A percentile compares a stretch with the other conserved stretches of the same genome.
Evolutionary conservation across 257 asterid genomes (phyloP).

Genomic region (Thymus quinquecostatus): DNA sequence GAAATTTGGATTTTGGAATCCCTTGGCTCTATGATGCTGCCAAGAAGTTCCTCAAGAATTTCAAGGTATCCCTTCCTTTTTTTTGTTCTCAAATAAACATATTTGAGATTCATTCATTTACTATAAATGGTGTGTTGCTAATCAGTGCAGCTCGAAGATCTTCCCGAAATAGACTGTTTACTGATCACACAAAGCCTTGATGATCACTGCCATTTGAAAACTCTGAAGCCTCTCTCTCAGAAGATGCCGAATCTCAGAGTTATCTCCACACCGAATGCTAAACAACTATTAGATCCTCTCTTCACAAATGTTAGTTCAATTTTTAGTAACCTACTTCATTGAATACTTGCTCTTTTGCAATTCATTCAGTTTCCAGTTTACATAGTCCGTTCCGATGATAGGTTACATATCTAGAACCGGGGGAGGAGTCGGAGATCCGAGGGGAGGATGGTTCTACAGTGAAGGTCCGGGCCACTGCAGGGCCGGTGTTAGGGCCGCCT

Average conservation of each 20-base stretch:
- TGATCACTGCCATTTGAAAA: constrained; percentile 92
- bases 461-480: constrained; percentile 77
- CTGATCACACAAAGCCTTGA: constrained; percentile 97
- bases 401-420: constrained; percentile 90
- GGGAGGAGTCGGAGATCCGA: constrained; percentile 56
- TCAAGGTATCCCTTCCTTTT: constrained; percentile 51
- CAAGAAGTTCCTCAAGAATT: constrained; percentile 69
- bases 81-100: not conserved
- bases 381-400: constrained; percentile 12
- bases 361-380: no score
- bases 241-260: constrained; percentile 72
- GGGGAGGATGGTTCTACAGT: constrained; percentile 49
- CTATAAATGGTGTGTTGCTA: constrained; percentile 17
- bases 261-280: constrained; percentile 86
- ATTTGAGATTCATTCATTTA: not conserved
- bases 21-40: constrained; percentile 96
- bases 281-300: constrained; percentile 73
- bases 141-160: constrained; percentile 80
- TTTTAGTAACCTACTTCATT: not conserved
- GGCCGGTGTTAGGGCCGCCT: constrained; percentile 96
- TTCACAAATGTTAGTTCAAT: constrained; percentile 69
- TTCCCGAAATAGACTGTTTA: constrained; percentile 75
- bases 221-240: constrained; percentile 78
- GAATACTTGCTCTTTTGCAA: no score
- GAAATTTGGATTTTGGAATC: constrained; percentile 92